Base-by-base conservation (phyloP, 768 basidiomycete genomes). In the Lentinula sp. region DNA sequence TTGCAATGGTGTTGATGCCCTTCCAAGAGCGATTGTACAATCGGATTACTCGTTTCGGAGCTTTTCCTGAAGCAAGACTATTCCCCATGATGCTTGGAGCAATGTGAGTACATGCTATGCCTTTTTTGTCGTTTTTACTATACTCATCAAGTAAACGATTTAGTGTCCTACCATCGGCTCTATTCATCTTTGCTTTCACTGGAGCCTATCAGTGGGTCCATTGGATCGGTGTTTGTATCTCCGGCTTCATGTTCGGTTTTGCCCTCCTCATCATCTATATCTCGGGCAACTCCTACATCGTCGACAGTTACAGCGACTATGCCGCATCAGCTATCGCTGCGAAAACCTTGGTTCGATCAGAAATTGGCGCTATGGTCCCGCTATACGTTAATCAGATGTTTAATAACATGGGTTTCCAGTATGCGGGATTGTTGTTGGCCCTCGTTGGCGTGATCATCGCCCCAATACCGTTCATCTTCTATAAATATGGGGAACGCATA, bases 311-410 rank as follows among this genome's bases (percentile, higher is more conserved):
- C 69, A 71, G 70, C 63, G 64, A 65, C 50, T 78, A 71, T 64
- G 78, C 78, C 10, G 79, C 80, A 0, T 75, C 74, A 16, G 79
- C 79, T 5, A 73, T 80, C 61, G 76, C 78, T 1, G 79, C 78
- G 11, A 78, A 78, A 61, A 78, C 80, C 28, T 63, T 77, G 37
- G 62, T 77, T 65, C 73, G 76, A 8, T 73, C 74, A 3, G 71
- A 70, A 52, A 65, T 74, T 42, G 74, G 74, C 21, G 71, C 74
- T 13, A 69, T 70, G 60, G 69, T 79, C 18, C 76, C 76, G 7
- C 68, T 79, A 21, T 79, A 74, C 62, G 73, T 75, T 15, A 67
- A 68, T 35, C 76, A 75, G 67, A 78, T 78, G 76, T 77, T 76
- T 70, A 70, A 73, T 48, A 66, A 69, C 46, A 73, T 78, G 73